phyloP scores from a whole-genome alignment of 805 yeast species.

The Candida peoriensis region DNA sequence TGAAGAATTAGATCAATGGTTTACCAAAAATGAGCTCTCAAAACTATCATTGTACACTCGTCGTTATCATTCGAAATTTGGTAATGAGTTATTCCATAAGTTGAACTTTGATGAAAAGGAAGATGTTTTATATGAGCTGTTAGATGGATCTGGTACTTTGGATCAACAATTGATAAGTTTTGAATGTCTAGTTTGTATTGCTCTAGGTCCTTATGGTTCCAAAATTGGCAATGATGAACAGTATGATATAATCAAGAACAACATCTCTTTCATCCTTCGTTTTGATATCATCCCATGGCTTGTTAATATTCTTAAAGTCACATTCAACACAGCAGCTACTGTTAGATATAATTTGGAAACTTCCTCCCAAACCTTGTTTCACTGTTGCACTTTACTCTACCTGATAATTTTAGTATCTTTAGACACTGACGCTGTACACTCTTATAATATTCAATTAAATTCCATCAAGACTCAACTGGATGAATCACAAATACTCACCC shows the following conservation, averaged over 20 bases:
- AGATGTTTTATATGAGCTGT: constrained; percentile 9
- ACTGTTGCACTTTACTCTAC: constrained; percentile 12
- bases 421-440: constrained; percentile 5
- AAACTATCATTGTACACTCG: constrained; percentile 5
- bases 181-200: constrained; percentile 10
- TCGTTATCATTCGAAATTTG: constrained; percentile 6
- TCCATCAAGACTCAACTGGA: constrained; percentile 15
- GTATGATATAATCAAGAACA: constrained; percentile 5
- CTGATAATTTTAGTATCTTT: constrained; percentile 7
- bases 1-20: constrained; percentile 46
- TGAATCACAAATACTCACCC: constrained; percentile 35
- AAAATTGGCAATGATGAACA: constrained; percentile 9
- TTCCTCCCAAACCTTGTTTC: constrained; percentile 12
- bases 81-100: constrained; percentile 8
- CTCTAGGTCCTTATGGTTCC: constrained; percentile 13
- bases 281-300: constrained; percentile 7
- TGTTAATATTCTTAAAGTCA: constrained; percentile 1
- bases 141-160: not conserved
- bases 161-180: constrained; percentile 1
- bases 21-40: constrained; percentile 26
- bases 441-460: no score
- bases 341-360: constrained; percentile 3
- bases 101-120: constrained; percentile 14
- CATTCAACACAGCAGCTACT: constrained; percentile 6
- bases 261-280: constrained; percentile 6